Evolutionary conservation across 148 eudicot genomes (phyloP), one percentile per base, ranked within the genome.

Genomic region (Linanthus parryae): DNA sequence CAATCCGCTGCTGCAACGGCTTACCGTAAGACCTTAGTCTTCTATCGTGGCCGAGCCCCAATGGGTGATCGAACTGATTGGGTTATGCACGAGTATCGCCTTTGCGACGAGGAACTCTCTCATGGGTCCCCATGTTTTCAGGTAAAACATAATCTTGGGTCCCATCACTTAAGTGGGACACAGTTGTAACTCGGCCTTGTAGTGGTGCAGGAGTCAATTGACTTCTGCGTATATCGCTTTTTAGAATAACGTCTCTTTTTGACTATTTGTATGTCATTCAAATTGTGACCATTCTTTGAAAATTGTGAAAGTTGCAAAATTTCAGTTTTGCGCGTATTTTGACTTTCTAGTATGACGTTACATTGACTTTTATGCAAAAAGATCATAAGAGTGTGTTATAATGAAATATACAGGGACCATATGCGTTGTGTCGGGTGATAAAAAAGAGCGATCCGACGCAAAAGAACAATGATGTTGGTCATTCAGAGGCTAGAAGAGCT

Each of bases 81-180:
- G 96, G 79, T 87, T 48, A 87, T 87, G 96, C 92, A 88, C 14
- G 96, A 88, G 63, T 88, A 88, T 63, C 94, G 96, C 55, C 73
- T 88, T 1, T 73, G 74, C 52, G 92, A 84, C 62, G 88, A 81
- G 28, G n/a, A n/a, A n/a, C 61, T 52, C 67, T 54, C 73, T 48
- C 62, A 73, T 51, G 75, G 55, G 39, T 44, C 80, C 47, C 74
- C 75, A 53, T 62, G 50, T 69, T 75, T 72, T 58, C 70, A 74
- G 76, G 96, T 88, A 72, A 49, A n/a, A n/a, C n/a, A n/a, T n/a
- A n/a, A n/a, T n/a, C n/a, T n/a, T n/a, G n/a, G n/a, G n/a, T n/a
- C n/a, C n/a, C n/a, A n/a, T n/a, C n/a, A n/a, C n/a, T n/a, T n/a
- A n/a, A n/a, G n/a, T n/a, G n/a, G n/a, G n/a, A n/a, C n/a, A n/a